Evolutionary conservation across 2,329 filamentous ascomycete species (phyloP), one percentile per base, ranked within the genome.

Genomic region (Rhynchosporium agropyri): DNA sequence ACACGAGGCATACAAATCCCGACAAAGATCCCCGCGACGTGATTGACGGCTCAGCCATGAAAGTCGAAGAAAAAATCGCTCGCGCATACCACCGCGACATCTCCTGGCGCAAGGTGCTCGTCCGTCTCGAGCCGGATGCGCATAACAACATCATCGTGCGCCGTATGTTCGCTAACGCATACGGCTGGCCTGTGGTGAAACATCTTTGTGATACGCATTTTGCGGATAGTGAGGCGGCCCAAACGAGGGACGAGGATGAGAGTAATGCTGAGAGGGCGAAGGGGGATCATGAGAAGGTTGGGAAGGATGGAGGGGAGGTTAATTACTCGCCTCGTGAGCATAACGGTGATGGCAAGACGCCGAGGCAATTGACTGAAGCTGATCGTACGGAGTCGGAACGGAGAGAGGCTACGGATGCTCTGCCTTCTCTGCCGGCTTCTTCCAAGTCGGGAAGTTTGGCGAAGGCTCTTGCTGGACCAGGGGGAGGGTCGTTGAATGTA

Each of bases 71-170:
- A 76, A 98, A 97, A 77, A 99, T 99, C 69, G 95, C 95, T 1
- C 86, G 95, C 53, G 95, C 92, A 13, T 99, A 99, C 77, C 95
- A 99, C 75, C 87, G 88, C 12, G 92, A 92, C 67, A 78, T 99
- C 26, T 91, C 91, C 1, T 99, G 95, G 95, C 90, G 95, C 51
- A 99, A 99, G 75, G 95, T 99, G 1, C 84, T 99, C 3, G 95
- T 99, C 13, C 90, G 95, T 60, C 82, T 99, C 2, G 94, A 99
- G 74, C 95, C 95, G 0, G 95, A 99, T 76, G 95, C 95, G 0
- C 95, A 99, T 79, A 99, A 99, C 77, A 99, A 99, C 76, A 96
- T 99, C 69, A 89, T 98, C 64, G 95, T 99, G 29, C 89, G 95
- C 15, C 89, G 95, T 61, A 96, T 92, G 88, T 99, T 99, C 75